Base-by-base conservation (phyloP, 345 rosid species). In the Lepidium didymum region DNA sequence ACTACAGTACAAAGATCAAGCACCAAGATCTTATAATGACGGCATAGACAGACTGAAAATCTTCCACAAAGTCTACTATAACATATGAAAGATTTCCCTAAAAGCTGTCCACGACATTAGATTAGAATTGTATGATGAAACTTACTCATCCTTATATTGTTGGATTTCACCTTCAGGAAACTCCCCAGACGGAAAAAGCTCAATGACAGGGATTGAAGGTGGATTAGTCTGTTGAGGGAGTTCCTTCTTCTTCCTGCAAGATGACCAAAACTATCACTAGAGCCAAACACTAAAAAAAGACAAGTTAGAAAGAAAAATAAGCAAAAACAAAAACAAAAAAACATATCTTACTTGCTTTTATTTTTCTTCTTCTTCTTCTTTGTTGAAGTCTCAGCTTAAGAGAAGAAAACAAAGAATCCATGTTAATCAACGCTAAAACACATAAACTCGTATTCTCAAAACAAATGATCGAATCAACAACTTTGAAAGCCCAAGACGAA, bases 151-250 rank as follows among this genome's bases (percentile, higher is more conserved):
- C 78, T 86, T 89, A 74, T 87, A 89, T 45, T 91, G 93, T 56
- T 94, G 97, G 75, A 89, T 85, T 94, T 94, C 97, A 76, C 99
- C 99, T 82, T 89, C 96, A 37, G 96, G 97, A 77, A 91, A 94
- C 53, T 91, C 96, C 16, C 89, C 95, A 60, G 96, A 87, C n/a
- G 89, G 96, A 45, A 91, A 94, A 45, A 94, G 96, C 40, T 89
- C 85, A 65, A 27, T 54, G 34, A 91, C 77, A 47, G 99, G 90
- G 16, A 89, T 80, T 5, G 96, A 75, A 47, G 97, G 99, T 46
- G 96, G 99, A 76, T 89, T 79, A 62, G 97, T 87, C 79, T 94
- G 99, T 77, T 80, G 78, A 36, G 69, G 86, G 2, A 29, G 50
- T 69, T 85, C 97, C 73, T 92, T 90, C 96, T 89, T 94, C 81